phyloP scores from a whole-genome alignment of 768 basidiomycete species.

The Hysterangium stoloniferum region DNA sequence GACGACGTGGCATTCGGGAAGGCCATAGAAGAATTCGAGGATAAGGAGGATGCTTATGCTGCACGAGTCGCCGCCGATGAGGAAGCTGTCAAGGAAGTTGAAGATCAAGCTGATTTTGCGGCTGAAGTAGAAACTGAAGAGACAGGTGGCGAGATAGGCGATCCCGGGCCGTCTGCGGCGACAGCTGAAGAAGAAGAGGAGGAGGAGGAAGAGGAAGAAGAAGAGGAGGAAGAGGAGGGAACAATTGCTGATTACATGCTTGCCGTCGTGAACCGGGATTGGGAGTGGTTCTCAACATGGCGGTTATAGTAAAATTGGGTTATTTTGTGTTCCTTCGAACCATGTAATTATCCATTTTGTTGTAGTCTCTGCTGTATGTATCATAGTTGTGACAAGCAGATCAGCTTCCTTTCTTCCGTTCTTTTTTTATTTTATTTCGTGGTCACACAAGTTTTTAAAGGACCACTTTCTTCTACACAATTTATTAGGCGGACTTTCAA shows the following conservation, averaged over 20 bases:
- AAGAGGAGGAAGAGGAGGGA: slow-evolving; percentile 48
- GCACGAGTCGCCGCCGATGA: slow-evolving; percentile 71
- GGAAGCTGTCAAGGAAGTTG: slow-evolving; percentile 64
- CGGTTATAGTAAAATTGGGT: slow-evolving; percentile 36
- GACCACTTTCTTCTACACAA: too few relatives aligned
- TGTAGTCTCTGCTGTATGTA: too few relatives aligned
- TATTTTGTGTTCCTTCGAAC: not conserved
- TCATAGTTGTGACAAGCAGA: too few relatives aligned
- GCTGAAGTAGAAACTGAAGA: slow-evolving; percentile 31
- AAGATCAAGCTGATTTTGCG: slow-evolving; percentile 74
- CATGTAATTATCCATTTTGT: too few relatives aligned
- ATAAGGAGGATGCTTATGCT: slow-evolving; percentile 79
- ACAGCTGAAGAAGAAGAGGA: slow-evolving; percentile 11
- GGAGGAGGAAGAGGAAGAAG: slow-evolving; percentile 26
- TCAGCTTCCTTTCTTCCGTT: not conserved
- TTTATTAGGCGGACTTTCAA: too few relatives aligned
- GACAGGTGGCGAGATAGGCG: too few relatives aligned
- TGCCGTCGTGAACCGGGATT: slow-evolving; percentile 48
- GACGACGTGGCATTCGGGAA: slow-evolving; percentile 47
- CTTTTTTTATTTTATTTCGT: not conserved
- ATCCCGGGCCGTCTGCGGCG: slow-evolving; percentile 16
- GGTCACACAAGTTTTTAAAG: not conserved
- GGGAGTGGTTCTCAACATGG: slow-evolving; percentile 70
- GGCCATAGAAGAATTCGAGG: slow-evolving; percentile 81
- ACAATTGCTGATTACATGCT: slow-evolving; percentile 85